Base-by-base conservation (phyloP, 1,284 basidiomycete species). In the Apiotrichum porosum region DNA sequence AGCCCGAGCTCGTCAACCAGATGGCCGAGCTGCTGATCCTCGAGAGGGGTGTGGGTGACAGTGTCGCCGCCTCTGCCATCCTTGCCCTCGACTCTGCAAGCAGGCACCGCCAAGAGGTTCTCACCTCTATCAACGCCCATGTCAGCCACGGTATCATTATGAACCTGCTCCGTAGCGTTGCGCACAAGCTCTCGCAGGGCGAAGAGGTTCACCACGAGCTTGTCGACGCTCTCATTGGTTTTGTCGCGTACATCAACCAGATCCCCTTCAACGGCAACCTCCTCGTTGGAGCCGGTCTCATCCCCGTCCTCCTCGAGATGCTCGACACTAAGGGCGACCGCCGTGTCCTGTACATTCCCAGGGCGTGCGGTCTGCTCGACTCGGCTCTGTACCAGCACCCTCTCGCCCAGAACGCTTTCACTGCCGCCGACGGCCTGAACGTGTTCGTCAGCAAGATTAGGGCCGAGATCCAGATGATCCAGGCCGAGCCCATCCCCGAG, bases 141-240 rank as follows among this genome's bases (percentile, higher is more conserved):
- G 90, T 97, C 52, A 97, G 91, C 63, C 95, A 98, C 66, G 95
- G 95, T 14, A 86, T 91, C 39, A 74, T 97, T 28, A 89, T 97
- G 85, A 83, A 85, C 19, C 76, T 92, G 37, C 77, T 97, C 52
- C 82, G 89, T 48, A 85, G 83, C 72, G 84, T 87, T 21, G 81
- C 88, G 13, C 68, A 79, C 19, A 86, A 89, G 53, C 81, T 89
- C 22, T 77, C 80, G 51, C 76, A 80, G 1, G 79, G 83, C 18
- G 67, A 65, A 28, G 56, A 65, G 3, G 59, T 86, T n/a, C 83
- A 86, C 4, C 82, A 86, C 55, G 82, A 89, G 2, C 86, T 92
- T 54, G 81, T 92, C 32, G 93, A 97, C 45, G 83, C 88, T 0
- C 75, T 97, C 18, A 76, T 97, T 54, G 83, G 84, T 21, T 88